Percentiles rank a stretch among this genome's conserved stretches.
Evolutionary conservation across 2,329 filamentous ascomycete species (phyloP).

Genomic region (Botrytis fragariae): DNA sequence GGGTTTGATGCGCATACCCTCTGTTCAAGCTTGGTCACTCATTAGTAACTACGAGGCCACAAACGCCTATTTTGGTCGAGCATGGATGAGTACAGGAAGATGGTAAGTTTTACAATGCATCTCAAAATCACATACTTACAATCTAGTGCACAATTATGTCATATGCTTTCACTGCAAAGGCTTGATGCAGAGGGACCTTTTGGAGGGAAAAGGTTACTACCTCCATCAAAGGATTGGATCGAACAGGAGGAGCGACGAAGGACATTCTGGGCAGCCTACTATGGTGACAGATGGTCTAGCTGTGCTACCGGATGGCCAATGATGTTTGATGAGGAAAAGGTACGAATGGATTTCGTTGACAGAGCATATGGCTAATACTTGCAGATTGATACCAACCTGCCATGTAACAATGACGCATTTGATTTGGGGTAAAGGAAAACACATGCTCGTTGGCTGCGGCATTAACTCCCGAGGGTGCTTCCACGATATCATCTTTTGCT

Average conservation of each 20-base stretch:
- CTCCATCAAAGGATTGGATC: slow-evolving; percentile 73
- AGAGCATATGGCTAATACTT: slow-evolving; percentile 14
- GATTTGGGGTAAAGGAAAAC: slow-evolving; percentile 61
- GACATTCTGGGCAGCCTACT: slow-evolving; percentile 83
- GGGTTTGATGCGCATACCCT: slow-evolving; percentile 71
- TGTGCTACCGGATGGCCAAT: slow-evolving; percentile 91
- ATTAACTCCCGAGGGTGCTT: slow-evolving; percentile 49
- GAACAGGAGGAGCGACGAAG: slow-evolving; percentile 79
- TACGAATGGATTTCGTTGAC: slow-evolving; percentile 9
- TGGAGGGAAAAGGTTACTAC: slow-evolving; percentile 66
- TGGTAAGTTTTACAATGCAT: slow-evolving; percentile 37
- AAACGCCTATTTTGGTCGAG: slow-evolving; percentile 78
- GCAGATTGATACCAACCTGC: slow-evolving; percentile 66
- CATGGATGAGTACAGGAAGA: slow-evolving; percentile 77
- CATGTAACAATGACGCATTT: slow-evolving; percentile 75
- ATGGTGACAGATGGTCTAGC: slow-evolving; percentile 78
- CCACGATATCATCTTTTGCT: slow-evolving; percentile 67
- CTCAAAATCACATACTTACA: background rate
- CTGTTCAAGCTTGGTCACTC: slow-evolving; percentile 78
- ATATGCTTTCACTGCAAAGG: slow-evolving; percentile 84
- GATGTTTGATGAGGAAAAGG: slow-evolving; percentile 69
- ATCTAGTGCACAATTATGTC: slow-evolving; percentile 56
- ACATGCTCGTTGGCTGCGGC: slow-evolving; percentile 63
- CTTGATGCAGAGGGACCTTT: slow-evolving; percentile 65
- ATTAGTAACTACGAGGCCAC: slow-evolving; percentile 79